phyloP scores from a whole-genome alignment of 23 red algal species.

The Gracilaria caudata region DNA sequence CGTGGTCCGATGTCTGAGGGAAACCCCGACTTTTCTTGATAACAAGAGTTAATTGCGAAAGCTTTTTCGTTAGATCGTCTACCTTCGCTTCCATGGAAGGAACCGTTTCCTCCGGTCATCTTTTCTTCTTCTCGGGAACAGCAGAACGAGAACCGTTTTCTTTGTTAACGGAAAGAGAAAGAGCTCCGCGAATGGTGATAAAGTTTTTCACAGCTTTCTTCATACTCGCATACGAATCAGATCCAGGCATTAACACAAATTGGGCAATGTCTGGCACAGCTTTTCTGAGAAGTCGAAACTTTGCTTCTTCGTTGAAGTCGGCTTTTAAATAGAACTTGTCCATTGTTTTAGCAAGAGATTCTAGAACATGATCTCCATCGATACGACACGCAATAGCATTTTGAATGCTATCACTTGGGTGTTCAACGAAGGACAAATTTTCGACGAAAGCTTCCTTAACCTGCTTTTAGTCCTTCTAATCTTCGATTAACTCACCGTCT shows the following conservation, averaged over 20 bases:
- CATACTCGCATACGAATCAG: neutral
- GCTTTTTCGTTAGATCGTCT: too few relatives aligned
- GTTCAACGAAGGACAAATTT: neutral
- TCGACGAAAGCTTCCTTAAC: conserved; percentile 14
- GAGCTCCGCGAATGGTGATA: neutral
- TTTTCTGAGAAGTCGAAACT: conserved; percentile 7
- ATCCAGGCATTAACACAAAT: neutral
- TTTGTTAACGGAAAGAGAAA: neutral
- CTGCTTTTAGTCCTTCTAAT: neutral
- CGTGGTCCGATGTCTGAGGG: too few relatives aligned
- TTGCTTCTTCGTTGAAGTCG: conserved; percentile 10
- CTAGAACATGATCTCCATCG: neutral
- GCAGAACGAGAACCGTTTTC: neutral
- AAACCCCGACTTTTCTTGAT: neutral
- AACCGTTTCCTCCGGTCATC: neutral
- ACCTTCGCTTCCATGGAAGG: neutral
- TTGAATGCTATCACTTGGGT: conserved; percentile 19
- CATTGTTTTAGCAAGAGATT: neutral
- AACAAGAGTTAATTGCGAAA: neutral
- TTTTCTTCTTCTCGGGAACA: neutral
- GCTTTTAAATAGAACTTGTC: neutral
- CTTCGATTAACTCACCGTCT: neutral
- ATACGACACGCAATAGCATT: neutral
- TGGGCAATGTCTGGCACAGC: neutral
- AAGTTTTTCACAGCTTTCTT: neutral